phyloP scores from a whole-genome alignment of 257 asterid genomes.

The Petrea volubilis region DNA sequence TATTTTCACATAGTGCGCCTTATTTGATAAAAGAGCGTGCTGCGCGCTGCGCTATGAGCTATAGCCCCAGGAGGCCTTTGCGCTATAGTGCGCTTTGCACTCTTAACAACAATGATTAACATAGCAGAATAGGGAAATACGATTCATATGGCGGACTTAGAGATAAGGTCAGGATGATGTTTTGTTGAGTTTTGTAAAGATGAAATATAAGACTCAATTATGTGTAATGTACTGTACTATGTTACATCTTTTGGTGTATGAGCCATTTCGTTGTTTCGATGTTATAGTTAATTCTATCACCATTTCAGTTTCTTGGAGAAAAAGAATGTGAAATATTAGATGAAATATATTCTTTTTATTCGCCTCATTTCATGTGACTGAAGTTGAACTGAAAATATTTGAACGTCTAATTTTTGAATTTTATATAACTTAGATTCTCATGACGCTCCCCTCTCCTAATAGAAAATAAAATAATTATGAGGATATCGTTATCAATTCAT shows the following conservation, averaged over 20 bases:
- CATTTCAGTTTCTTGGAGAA: background rate
- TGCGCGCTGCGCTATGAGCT: too few relatives aligned
- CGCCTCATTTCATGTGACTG: background rate
- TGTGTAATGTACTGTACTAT: background rate
- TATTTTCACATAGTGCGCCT: too few relatives aligned
- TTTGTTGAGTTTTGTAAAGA: background rate
- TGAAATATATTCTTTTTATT: background rate
- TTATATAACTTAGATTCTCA: background rate
- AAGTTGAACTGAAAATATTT: background rate
- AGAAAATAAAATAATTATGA: background rate
- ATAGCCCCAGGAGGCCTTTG: too few relatives aligned
- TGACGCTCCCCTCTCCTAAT: background rate
- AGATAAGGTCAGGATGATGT: background rate
- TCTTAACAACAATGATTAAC: background rate
- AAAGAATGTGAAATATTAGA: background rate
- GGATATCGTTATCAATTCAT: background rate
- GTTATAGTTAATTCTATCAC: background rate
- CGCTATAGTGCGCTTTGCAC: too few relatives aligned
- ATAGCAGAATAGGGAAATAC: background rate
- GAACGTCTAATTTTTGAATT: background rate
- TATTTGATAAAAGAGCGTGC: too few relatives aligned
- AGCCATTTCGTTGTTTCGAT: background rate
- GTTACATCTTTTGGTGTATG: background rate
- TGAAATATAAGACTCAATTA: background rate
- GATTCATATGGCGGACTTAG: background rate